Evolutionary conservation across 257 asterid species (phyloP).

Genomic region (Euphrasia confusa): DNA sequence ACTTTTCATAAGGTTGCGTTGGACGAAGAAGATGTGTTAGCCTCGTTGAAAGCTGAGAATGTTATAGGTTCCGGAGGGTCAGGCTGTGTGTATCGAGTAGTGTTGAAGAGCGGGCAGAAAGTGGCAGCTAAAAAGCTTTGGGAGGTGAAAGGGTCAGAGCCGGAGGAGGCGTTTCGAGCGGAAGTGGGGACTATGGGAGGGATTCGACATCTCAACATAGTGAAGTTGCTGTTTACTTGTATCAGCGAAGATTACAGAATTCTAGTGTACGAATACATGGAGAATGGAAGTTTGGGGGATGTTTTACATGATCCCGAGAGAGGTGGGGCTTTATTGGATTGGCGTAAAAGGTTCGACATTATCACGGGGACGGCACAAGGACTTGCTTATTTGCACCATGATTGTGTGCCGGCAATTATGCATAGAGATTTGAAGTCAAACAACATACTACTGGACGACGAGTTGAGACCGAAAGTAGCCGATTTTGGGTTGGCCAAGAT

Average conservation of each 20-base stretch:
- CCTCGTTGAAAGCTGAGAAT: constrained; percentile 49
- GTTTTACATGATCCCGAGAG: constrained; percentile 55
- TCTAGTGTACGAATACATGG: constrained; percentile 65
- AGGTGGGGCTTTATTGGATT: constrained; percentile 54
- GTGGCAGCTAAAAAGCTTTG: constrained; percentile 86
- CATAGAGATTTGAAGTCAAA: constrained; percentile 40
- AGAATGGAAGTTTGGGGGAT: constrained; percentile 73
- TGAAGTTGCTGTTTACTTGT: constrained; percentile 66
- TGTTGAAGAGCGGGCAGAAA: constrained; percentile 48
- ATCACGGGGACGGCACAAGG: constrained; percentile 82
- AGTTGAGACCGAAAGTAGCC: constrained; percentile 41
- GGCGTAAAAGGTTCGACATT: constrained; percentile 62
- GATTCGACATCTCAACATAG: constrained; percentile 67
- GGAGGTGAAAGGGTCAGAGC: constrained; percentile 45
- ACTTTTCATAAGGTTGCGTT: constrained; percentile 52
- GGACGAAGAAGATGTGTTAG: constrained; percentile 50
- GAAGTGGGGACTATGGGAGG: constrained; percentile 58
- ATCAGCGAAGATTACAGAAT: constrained; percentile 51
- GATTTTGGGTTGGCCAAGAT: constrained; percentile 82
- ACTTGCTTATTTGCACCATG: constrained; percentile 83
- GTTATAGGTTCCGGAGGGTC: constrained; percentile 79
- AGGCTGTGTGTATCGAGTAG: constrained; percentile 64
- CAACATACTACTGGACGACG: constrained; percentile 35
- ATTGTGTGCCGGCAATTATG: constrained; percentile 37
- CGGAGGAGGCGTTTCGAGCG: constrained; percentile 43